Conservation (phyloP, 148 eudicot genomes). For the Vaccinium vitisidaea region DNA sequence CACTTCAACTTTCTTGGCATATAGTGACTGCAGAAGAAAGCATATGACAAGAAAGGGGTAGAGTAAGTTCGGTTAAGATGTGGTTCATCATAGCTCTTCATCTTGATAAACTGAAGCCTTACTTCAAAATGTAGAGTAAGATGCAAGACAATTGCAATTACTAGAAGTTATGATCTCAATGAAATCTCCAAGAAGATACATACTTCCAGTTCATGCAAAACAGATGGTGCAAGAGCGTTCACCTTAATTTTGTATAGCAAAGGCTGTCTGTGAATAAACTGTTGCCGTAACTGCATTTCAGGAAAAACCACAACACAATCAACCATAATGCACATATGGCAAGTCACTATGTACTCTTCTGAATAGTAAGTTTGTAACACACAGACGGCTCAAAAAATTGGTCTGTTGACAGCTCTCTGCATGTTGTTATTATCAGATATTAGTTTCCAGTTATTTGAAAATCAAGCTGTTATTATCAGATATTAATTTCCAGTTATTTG, state of each 20-base stretch:
- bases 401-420: not conserved
- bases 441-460: not conserved
- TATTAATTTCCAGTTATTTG: too few relatives aligned
- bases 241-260: conserved; percentile 30
- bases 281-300: conserved; percentile 31
- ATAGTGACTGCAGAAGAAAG: conserved; percentile 29
- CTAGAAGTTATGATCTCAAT: not conserved
- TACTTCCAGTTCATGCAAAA: not conserved
- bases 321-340: not conserved
- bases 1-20: conserved; percentile 39
- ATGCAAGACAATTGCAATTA: not conserved
- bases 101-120: too few relatives aligned
- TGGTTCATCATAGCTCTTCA: not conserved
- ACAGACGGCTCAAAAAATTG: not conserved
- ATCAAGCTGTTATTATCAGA: too few relatives aligned
- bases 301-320: conserved; percentile 13
- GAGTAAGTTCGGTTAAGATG: not conserved
- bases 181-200: not conserved
- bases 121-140: not conserved
- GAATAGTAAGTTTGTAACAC: not conserved
- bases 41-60: not conserved
- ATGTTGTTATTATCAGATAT: not conserved
- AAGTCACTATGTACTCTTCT: not conserved
- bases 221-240: conserved; percentile 9
- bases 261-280: conserved; percentile 25